Base-by-base conservation (phyloP, 352 stramenopile species). In the Globisporangium nodosum region DNA sequence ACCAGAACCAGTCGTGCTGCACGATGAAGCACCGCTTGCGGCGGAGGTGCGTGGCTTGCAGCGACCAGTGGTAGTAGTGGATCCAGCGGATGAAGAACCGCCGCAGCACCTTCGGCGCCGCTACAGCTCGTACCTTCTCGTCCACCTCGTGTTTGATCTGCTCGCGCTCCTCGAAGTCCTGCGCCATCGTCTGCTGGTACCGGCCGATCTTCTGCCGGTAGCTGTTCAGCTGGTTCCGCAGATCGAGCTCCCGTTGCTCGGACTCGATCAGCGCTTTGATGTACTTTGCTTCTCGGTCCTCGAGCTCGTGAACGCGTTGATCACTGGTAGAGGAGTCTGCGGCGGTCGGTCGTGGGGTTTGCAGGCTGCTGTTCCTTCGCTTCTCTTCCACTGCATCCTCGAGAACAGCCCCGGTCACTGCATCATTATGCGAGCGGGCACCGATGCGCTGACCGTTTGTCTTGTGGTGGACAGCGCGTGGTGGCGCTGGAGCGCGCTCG, bases 201-300 rank as follows among this genome's bases (percentile, higher is more conserved):
- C 68, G 66, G 5, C 54, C 45, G 18, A 90, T 48, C 47, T 87
- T 81, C 15, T 65, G 70, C 31, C 77, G 69, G 61, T 87, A 69
- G 4, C 24, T 43, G 4, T 50, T 59, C 1, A 92, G 33, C 33
- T 82, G 75, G 16, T 78, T 85, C 12, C 76, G 71, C 3, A 92
- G 60, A 33, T 90, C 77, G 0, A 92, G 59, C 49, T 92, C 83
- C 18, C 80, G 73, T 31, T 90, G 83, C 56, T 92, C 83, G 0
- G 78, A 90, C 56, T 85, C 74, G 71, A 92, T 92, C 21, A 92
- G 55, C 8, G 80, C 80, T 16, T 74, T 70, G 21, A 92, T 85
- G 49, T 90, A 90, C 49, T 88, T 87, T 12, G 78, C 78, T 63
- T 92, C 83, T 21, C 78, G 71, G 1, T 81, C 66, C 27, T 90